These are phyloP conservation scores for Rosellinia necatrix DNA, from an alignment of 2,329 filamentous ascomycete genomes.

Conservation along the genomic window DNA sequence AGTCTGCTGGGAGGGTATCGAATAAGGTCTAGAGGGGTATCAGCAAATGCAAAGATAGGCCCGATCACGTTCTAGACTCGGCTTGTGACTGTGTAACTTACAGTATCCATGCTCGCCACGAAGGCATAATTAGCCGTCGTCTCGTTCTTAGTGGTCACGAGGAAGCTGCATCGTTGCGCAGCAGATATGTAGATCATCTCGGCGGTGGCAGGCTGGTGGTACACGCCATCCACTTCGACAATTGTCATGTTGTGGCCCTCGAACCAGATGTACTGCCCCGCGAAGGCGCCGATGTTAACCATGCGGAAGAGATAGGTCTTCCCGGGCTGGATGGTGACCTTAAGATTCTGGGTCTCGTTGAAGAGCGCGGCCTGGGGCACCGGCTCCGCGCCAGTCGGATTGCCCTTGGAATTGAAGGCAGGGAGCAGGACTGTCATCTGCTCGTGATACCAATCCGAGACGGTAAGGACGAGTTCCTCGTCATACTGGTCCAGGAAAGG, in stretches of 20 bases:
- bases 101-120: slow-evolving; percentile 70
- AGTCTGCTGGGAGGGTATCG: slow-evolving; percentile 65
- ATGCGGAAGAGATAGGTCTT: slow-evolving; percentile 76
- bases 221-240: slow-evolving; percentile 75
- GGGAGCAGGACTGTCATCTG: slow-evolving; percentile 54
- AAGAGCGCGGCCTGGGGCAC: slow-evolving; percentile 71
- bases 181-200: slow-evolving; percentile 68
- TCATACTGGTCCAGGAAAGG: slow-evolving; percentile 63
- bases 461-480: slow-evolving; percentile 65
- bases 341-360: slow-evolving; percentile 70
- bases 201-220: slow-evolving; percentile 63
- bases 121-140: slow-evolving; percentile 69
- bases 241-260: slow-evolving; percentile 70
- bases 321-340: slow-evolving; percentile 63
- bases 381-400: slow-evolving; percentile 65
- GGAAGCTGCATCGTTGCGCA: slow-evolving; percentile 68
- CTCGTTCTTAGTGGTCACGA: slow-evolving; percentile 66
- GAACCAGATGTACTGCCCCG: slow-evolving; percentile 68
- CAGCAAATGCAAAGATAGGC: background rate
- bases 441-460: slow-evolving; percentile 75
- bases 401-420: slow-evolving; percentile 56
- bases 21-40: slow-evolving; percentile 62
- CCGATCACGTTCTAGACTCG: too few relatives aligned
- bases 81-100: too few relatives aligned
- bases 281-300: slow-evolving; percentile 75